phyloP scores from a whole-genome alignment of 345 rosid species.

The Zanthoxylum bungeanum region DNA sequence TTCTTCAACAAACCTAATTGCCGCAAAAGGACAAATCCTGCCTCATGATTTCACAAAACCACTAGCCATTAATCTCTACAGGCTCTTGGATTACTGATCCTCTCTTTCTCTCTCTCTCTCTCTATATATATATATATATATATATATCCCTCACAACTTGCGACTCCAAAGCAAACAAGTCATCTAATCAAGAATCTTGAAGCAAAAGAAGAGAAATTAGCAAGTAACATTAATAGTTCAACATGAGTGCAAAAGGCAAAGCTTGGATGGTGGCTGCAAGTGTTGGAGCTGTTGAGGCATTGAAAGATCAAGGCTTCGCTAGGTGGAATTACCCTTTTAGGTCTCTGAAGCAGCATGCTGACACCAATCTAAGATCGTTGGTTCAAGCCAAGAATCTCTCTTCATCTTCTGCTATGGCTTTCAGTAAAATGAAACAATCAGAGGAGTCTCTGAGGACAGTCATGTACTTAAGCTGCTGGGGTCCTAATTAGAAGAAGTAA shows the following conservation, averaged over 20 bases:
- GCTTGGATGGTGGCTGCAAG: conserved; percentile 48
- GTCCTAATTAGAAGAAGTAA: conserved; percentile 35
- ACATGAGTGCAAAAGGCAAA: conserved; percentile 35
- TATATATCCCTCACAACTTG: not conserved
- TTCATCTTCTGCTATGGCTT: conserved; percentile 9
- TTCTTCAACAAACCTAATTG: not conserved
- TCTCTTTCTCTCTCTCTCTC: too few relatives aligned
- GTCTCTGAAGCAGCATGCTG: conserved; percentile 19
- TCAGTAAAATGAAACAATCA: conserved; percentile 7
- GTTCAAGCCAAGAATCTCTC: conserved; percentile 19
- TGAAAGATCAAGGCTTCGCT: conserved; percentile 61
- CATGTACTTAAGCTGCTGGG: conserved; percentile 69
- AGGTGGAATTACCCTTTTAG: conserved; percentile 44
- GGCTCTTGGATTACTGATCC: not conserved
- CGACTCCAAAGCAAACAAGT: not conserved
- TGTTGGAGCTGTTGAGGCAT: conserved; percentile 55
- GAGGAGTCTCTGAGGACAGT: conserved; percentile 50
- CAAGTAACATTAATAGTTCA: not conserved
- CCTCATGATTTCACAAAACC: conserved; percentile 9
- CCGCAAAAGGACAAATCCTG: conserved; percentile 3
- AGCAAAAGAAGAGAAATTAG: not conserved
- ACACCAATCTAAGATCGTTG: conserved; percentile 16
- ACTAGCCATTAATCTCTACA: not conserved
- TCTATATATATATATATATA: too few relatives aligned
- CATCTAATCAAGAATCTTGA: not conserved